phyloP scores from a whole-genome alignment of 441 rosid species.

The Syzygium malaccense region DNA sequence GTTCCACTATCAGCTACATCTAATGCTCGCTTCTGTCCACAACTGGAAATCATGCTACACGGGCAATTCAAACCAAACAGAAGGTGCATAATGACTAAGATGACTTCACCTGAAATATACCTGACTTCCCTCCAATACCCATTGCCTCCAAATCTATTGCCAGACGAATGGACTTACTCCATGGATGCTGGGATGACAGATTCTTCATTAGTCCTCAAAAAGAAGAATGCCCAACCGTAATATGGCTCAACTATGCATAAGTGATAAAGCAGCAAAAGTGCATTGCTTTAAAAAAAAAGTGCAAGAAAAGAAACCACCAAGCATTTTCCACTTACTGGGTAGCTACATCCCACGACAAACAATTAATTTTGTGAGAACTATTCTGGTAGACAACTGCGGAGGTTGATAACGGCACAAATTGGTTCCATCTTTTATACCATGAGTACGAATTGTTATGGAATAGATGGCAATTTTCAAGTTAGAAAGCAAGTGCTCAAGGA shows the following conservation, averaged over 20 bases:
- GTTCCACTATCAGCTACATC: not conserved
- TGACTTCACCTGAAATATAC: slow-evolving; percentile 71
- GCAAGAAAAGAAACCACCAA: not conserved
- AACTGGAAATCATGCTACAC: not conserved
- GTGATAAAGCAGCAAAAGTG: not conserved
- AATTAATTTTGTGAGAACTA: not conserved
- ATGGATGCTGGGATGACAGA: slow-evolving; percentile 73
- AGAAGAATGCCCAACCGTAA: not conserved
- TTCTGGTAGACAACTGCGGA: not conserved
- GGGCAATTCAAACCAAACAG: not conserved
- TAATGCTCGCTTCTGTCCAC: not conserved
- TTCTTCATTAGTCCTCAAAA: slow-evolving; percentile 8
- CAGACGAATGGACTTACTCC: slow-evolving; percentile 66
- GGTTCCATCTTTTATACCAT: not conserved
- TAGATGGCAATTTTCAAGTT: not conserved
- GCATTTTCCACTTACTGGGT: not conserved
- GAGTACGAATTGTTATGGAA: not conserved
- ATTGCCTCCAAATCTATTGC: slow-evolving; percentile 96
- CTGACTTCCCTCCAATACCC: slow-evolving; percentile 91
- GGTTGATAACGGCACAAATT: not conserved
- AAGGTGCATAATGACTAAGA: not conserved
- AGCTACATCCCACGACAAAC: not conserved
- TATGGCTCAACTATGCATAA: not conserved
- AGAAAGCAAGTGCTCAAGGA: not conserved
- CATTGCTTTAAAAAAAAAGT: not conserved